Evolutionary conservation across 2,329 filamentous ascomycete genomes (phyloP), one percentile per base, ranked within the genome.

Genomic region (Fusarium tanahbumbuense): DNA sequence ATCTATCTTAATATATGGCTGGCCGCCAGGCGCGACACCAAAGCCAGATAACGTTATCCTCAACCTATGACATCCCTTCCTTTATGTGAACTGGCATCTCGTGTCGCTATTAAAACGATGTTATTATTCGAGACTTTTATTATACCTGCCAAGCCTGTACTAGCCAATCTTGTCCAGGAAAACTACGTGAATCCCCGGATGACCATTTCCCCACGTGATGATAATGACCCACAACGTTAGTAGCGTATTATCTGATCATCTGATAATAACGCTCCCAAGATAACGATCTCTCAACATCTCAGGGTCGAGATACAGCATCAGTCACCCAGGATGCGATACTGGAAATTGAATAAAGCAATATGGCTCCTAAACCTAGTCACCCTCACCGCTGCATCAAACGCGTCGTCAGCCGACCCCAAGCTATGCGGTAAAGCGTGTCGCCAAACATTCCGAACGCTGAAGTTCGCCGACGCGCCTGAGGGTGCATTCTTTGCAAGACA

Each of bases 241-340:
- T 37, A n/a, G 34, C 34, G 18, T 25, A 49, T 50, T 58, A 64
- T 64, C 61, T 64, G 61, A 64, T 59, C 60, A 64, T 64, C 61
- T 58, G 45, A 64, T 64, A 64, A 34, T 41, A 23, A 16, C 22
- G 37, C 22, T 8, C 16, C 16, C 18, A 37, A 12, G 28, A 64
- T 25, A 22, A 48, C 28, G 56, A n/a, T 25, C 32, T 46, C 5
- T 32, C 18, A 13, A 16, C 23, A 9, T 20, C 1, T n/a, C 18
- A 37, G 15, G 9, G 10, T 23, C 13, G 10, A 30, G 8, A 4
- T 20, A 18, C 22, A 23, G 15, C n/a, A 20, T 13, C 15, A 12
- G 4, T 2, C 8, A 6, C 1, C 10, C 37, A 50, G 13, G 0
- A 64, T 64, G 61, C 15, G 27, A 16, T 34, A 3, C 8, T 28